Conservation (phyloP, 2,329 filamentous ascomycete species). For the Coniosporium tulheliwenetii region DNA sequence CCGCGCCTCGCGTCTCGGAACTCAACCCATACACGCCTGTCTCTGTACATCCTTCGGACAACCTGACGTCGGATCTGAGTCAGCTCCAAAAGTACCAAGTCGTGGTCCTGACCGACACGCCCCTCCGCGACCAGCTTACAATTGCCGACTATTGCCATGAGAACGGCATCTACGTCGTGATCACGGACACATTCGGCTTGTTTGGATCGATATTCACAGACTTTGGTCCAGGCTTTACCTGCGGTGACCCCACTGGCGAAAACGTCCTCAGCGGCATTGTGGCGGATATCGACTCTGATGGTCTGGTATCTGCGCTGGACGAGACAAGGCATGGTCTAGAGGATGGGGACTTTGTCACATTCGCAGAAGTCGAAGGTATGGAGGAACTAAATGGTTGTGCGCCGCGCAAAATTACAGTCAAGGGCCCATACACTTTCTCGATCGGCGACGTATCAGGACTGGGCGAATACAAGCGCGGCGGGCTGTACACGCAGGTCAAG, state of each 20-base stretch:
- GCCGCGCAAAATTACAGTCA: slow-evolving; percentile 82
- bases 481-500: slow-evolving; percentile 90
- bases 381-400: slow-evolving; percentile 69
- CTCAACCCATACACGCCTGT: slow-evolving; percentile 95
- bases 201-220: slow-evolving; percentile 96
- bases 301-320: slow-evolving; percentile 81
- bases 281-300: slow-evolving; percentile 76
- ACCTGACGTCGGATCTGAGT: slow-evolving; percentile 59
- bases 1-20: slow-evolving; percentile 79
- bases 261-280: slow-evolving; percentile 77
- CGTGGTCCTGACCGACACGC: slow-evolving; percentile 75
- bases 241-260: slow-evolving; percentile 82
- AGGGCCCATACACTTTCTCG: slow-evolving; percentile 90
- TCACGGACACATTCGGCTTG: slow-evolving; percentile 79
- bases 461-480: slow-evolving; percentile 75
- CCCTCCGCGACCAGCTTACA: slow-evolving; percentile 62
- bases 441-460: slow-evolving; percentile 84
- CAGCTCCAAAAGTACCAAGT: slow-evolving; percentile 86
- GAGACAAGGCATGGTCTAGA: slow-evolving; percentile 90
- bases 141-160: slow-evolving; percentile 90
- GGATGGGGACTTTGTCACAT: slow-evolving; percentile 92
- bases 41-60: slow-evolving; percentile 48
- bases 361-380: slow-evolving; percentile 86
- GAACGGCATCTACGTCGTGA: slow-evolving; percentile 81
- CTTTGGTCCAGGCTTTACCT: slow-evolving; percentile 86